Base-by-base conservation (phyloP, 2,329 filamentous ascomycete genomes). In the Claviceps pazoutovae region DNA sequence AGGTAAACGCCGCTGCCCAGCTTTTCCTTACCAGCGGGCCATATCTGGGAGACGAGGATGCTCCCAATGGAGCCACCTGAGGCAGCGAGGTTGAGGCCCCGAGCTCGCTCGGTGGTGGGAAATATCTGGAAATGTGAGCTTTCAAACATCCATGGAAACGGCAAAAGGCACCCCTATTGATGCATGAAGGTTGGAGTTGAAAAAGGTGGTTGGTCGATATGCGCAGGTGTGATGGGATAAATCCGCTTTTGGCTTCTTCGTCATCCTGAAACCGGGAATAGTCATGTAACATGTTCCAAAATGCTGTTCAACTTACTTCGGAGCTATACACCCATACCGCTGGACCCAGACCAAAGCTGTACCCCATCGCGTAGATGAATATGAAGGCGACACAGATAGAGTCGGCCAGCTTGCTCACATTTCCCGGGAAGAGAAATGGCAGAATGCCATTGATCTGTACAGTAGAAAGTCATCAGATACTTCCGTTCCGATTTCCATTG, bases 321-420 rank as follows among this genome's bases (percentile, higher is more conserved):
- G 75, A 71, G n/a, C 74, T 74, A 54, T 80, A 80, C 0, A 80
- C 74, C 77, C 77, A 81, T 0, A 75, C 69, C 1, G 75, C 72
- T 0, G 77, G 75, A 0, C 77, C 77, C 44, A 80, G 78, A 0
- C 77, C 75, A 55, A 80, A 66, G 49, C 74, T 78, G 58, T 78
- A 80, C 0, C 77, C 77, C 49, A 80, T 68, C 7, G 76, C 74
- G 59, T 78, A 81, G 44, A 80, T 64, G 59, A 80, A 80, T 42
- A 80, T 74, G 58, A 79, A 79, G 11, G 73, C 64, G 21, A 79
- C 70, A 57, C 76, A 79, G 4, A 67, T 60, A 45, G 73, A 69
- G 60, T 80, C 74, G 0, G 76, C 68, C 0, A 61, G 65, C 13
- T 63, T 65, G 61, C 72, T 78, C 6, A 62, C 62, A 56, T 77